phyloP scores from a whole-genome alignment of 2,329 filamentous ascomycete species.

The Escovopsis weberi region DNA sequence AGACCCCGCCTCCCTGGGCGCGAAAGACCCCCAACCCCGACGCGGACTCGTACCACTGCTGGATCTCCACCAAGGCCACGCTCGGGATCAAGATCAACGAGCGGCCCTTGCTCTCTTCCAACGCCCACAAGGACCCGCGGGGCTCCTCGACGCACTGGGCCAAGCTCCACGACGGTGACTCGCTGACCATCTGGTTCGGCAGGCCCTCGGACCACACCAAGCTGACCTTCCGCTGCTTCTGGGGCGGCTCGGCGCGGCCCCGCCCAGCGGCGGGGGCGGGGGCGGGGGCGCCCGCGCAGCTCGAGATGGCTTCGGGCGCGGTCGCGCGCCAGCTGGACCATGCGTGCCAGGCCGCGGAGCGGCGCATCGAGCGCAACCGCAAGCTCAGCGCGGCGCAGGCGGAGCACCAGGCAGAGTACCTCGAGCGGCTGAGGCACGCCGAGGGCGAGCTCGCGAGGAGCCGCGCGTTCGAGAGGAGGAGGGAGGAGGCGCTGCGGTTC shows the following conservation, averaged over 20 bases:
- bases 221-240: constrained; percentile 38
- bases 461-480: constrained; percentile 32
- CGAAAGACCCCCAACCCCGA: constrained; percentile 17
- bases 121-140: constrained; percentile 33
- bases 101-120: constrained; percentile 43
- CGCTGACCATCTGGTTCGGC: constrained; percentile 54
- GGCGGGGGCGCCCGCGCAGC: constrained; percentile 9
- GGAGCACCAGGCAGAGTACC: too few species aligned
- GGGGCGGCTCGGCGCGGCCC: constrained; percentile 36
- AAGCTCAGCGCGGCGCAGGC: constrained; percentile 28
- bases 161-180: constrained; percentile 61
- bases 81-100: constrained; percentile 66
- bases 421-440: constrained; percentile 25
- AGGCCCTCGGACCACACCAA: constrained; percentile 27
- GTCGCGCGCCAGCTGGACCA: constrained; percentile 33
- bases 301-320: constrained; percentile 22
- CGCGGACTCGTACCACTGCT: constrained; percentile 49
- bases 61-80: constrained; percentile 66
- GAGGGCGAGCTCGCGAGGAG: constrained; percentile 35
- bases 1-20: constrained; percentile 35
- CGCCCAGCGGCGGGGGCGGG: constrained; percentile 11
- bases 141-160: constrained; percentile 48
- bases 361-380: constrained; percentile 27
- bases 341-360: constrained; percentile 31
- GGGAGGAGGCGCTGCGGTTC: constrained; percentile 30